Evolutionary conservation across 2,329 filamentous ascomycete species (phyloP), one percentile per base, ranked within the genome.

Genomic region (Penicillium sp.): DNA sequence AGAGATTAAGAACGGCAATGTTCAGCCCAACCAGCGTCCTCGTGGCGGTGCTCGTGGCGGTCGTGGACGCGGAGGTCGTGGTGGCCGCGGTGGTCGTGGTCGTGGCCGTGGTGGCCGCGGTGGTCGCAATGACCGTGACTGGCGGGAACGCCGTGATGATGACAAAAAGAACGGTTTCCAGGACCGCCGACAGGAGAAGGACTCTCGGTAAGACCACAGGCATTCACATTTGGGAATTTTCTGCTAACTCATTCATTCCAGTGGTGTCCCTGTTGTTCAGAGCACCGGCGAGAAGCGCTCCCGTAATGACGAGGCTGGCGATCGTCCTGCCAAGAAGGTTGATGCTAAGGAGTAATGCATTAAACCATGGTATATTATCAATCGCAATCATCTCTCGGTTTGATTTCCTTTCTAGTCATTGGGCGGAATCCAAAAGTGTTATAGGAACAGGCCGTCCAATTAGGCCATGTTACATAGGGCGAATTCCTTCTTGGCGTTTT

Each of bases 1-100:
- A 54, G 84, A 90, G 37, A 93, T 93, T 68, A 82, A 85, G 65
- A 83, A 86, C 44, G 90, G 91, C 59, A 86, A 86, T 69, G 80
- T 92, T 48, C 80, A 86, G 71, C 85, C 88, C 60, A 85, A 80
- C 67, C 61, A 62, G 9, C 61, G 63, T 75, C 79, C 79, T 55
- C 79, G 77, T 48, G 72, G 77, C 35, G 55, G 74, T 31, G 76
- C 78, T 69, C 48, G 75, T 21, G 77, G 73, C 44, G 59, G 67
- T 53, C 61, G 69, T 52, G 62, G 67, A 42, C 62, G 69, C 50
- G 63, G 66, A 35, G 56, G 74, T 33, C 76, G 79, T 68, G 49
- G 75, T 31, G 64, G 69, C 50, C 64, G 65, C 35, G 56, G 74
- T 33, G 76, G 79, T 69, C 48, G 75, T 23, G 77, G 67, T 53